These are phyloP conservation scores for Annulohypoxylon moriforme DNA, from an alignment of 495 filamentous ascomycete species.

Conservation along the genomic window DNA sequence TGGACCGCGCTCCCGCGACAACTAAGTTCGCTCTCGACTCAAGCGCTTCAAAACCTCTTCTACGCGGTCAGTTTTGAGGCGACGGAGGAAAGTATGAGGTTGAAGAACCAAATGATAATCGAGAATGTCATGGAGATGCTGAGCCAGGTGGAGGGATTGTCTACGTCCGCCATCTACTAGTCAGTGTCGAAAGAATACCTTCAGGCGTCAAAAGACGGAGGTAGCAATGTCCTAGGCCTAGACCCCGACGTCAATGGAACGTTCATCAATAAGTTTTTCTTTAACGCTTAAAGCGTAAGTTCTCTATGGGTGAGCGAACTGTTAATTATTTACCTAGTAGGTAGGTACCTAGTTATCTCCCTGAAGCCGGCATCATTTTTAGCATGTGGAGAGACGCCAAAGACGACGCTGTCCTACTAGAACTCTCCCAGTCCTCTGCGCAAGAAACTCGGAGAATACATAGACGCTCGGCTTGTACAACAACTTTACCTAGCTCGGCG, in stretches of 20 bases:
- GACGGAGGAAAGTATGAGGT: slow-evolving; percentile 3
- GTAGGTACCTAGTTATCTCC: not conserved
- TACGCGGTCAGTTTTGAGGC: slow-evolving; percentile 17
- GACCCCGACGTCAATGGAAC: slow-evolving; percentile 17
- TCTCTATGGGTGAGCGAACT: no score
- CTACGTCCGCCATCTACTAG: slow-evolving; percentile 14
- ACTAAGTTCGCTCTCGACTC: slow-evolving; percentile 15
- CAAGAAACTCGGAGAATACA: slow-evolving; percentile 8
- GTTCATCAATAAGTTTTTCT: slow-evolving; percentile 7
- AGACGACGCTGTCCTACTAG: slow-evolving; percentile 12
- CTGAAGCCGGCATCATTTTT: slow-evolving; percentile 16
- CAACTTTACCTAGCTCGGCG: slow-evolving; percentile 12
- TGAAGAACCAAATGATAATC: slow-evolving; percentile 17
- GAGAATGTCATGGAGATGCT: slow-evolving; percentile 17
- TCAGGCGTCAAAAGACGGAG: slow-evolving; percentile 12
- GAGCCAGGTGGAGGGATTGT: slow-evolving; percentile 8
- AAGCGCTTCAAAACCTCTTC: slow-evolving; percentile 6
- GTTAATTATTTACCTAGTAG: no score
- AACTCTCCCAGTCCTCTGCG: slow-evolving; percentile 11
- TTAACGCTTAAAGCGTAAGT: no score
- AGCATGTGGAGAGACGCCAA: slow-evolving; percentile 19
- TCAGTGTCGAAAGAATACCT: slow-evolving; percentile 19
- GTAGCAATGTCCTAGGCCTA: slow-evolving; percentile 12
- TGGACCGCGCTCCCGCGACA: slow-evolving; percentile 14
- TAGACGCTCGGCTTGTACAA: slow-evolving; percentile 10